Conservation (phyloP, 257 asterid species). For the Scutellaria galericulata region DNA sequence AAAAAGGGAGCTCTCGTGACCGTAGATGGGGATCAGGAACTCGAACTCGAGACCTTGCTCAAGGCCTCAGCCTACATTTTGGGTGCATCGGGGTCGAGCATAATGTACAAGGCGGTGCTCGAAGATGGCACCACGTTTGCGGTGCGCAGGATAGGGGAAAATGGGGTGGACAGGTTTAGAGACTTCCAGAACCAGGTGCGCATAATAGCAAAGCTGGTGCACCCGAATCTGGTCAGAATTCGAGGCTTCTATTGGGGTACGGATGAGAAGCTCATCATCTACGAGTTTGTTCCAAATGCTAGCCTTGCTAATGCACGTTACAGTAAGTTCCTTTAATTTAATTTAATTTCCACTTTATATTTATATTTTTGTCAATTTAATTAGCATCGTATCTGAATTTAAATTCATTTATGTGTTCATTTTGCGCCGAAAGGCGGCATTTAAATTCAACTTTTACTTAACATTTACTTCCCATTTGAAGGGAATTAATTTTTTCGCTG, state of each 20-base stretch:
- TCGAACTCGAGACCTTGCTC: slow-evolving; percentile 80
- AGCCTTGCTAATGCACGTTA: slow-evolving; percentile 90
- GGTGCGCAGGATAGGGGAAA: slow-evolving; percentile 87
- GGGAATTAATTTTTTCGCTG: too few species aligned
- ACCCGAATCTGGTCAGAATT: slow-evolving; percentile 80
- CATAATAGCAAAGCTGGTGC: slow-evolving; percentile 71
- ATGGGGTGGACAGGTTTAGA: slow-evolving; percentile 78
- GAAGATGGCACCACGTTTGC: slow-evolving; percentile 86
- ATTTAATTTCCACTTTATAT: background rate
- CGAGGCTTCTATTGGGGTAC: slow-evolving; percentile 96
- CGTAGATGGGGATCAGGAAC: slow-evolving; percentile 79
- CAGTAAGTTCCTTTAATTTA: slow-evolving; percentile 59
- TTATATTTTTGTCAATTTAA: background rate
- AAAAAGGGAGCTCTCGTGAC: slow-evolving; percentile 81
- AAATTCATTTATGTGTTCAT: too few species aligned
- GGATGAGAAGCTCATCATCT: slow-evolving; percentile 90
- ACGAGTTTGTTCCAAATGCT: slow-evolving; percentile 90
- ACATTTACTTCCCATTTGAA: too few species aligned
- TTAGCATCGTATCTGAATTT: background rate
- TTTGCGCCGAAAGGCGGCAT: too few species aligned
- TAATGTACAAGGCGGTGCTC: slow-evolving; percentile 93
- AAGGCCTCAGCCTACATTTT: slow-evolving; percentile 92
- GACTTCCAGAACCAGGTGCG: slow-evolving; percentile 91
- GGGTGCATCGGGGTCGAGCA: slow-evolving; percentile 92
- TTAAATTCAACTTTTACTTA: too few species aligned